These are phyloP conservation scores for Phytophthora fragariae DNA, from an alignment of 352 stramenopile genomes.

Conservation along the genomic window DNA sequence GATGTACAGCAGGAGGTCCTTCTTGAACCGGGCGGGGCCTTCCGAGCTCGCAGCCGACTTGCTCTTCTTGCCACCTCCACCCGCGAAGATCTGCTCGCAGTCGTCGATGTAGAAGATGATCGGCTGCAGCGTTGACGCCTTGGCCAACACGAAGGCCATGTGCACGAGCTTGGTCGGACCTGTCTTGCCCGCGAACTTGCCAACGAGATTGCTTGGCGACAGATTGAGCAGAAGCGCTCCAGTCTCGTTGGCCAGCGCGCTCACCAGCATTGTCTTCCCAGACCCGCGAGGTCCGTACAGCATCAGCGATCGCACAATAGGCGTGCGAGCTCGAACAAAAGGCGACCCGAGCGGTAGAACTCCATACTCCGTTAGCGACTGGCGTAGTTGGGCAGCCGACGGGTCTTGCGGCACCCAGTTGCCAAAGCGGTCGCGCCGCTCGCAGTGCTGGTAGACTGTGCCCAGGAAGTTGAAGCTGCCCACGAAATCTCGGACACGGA, in stretches of 20 bases:
- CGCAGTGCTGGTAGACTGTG: conserved; percentile 71
- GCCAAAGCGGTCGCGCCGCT: conserved; percentile 69
- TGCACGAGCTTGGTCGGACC: conserved; percentile 94
- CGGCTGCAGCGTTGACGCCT: conserved; percentile 82
- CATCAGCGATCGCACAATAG: conserved; percentile 90
- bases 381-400: conserved; percentile 90
- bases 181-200: conserved; percentile 94
- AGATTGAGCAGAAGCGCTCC: conserved; percentile 96
- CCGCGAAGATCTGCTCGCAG: conserved; percentile 91
- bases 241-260: conserved; percentile 93
- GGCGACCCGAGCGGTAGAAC: conserved; percentile 89
- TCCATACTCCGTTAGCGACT: conserved; percentile 91
- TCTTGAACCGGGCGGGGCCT: conserved; percentile 91
- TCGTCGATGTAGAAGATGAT: conserved; percentile 96
- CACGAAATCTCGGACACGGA: conserved; percentile 84
- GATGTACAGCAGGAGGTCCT: conserved; percentile 94
- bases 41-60: conserved; percentile 69
- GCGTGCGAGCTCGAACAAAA: conserved; percentile 77
- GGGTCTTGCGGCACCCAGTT: conserved; percentile 93
- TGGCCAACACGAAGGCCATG: conserved; percentile 94
- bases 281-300: conserved; percentile 93
- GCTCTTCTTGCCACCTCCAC: conserved; percentile 80
- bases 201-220: conserved; percentile 91
- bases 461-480: conserved; percentile 94
- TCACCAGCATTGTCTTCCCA: conserved; percentile 94